Evolutionary conservation across 257 asterid genomes (phyloP), one percentile per base, ranked within the genome.

Genomic region (Nicotiana undulata): DNA sequence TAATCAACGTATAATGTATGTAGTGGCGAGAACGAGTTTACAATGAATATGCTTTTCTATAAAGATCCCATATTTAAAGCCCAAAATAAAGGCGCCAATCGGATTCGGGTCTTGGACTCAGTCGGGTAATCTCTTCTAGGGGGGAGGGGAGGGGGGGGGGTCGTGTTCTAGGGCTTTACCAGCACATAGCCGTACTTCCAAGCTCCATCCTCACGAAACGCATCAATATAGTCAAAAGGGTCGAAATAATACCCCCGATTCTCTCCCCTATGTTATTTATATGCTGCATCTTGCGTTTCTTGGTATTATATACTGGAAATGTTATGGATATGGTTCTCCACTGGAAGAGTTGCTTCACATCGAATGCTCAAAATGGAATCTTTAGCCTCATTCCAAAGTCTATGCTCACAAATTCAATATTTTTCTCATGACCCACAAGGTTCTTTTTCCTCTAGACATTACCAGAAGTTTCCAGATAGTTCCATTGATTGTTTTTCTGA

Each of bases 311-410:
- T 49, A 61, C 83, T 55, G 84, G 89, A 82, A 46, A 88, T 87
- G 90, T 58, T 87, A 84, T 85, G 87, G 87, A 81, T 85, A 79
- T 80, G 44, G 85, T 84, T 76, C 49, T 65, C 82, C 53, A 66
- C 81, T 61, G 49, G 72, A 40, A 65, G 49, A 56, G 46, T 83
- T 46, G 44, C 49, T 60, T 31, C 87, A 9, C 82, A 40, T 64
- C 80, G 24, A 16, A 51, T 31, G 6, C 32, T 84, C 77, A 90
- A 84, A 58, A 46, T 74, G 13, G 86, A 77, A 75, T 66, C 66
- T 80, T 83, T 86, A 4, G 68, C 84, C 16, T 70, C 90, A 70
- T 53, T 77, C 82, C 83, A 77, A 81, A 77, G 56, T 79, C 77
- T 85, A 82, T 81, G 86, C 58, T 84, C 90, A 24, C 85, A 84